These are phyloP conservation scores for Herpotrichia juniperi DNA, from an alignment of 2,329 filamentous ascomycete species.

Conservation along the genomic window DNA sequence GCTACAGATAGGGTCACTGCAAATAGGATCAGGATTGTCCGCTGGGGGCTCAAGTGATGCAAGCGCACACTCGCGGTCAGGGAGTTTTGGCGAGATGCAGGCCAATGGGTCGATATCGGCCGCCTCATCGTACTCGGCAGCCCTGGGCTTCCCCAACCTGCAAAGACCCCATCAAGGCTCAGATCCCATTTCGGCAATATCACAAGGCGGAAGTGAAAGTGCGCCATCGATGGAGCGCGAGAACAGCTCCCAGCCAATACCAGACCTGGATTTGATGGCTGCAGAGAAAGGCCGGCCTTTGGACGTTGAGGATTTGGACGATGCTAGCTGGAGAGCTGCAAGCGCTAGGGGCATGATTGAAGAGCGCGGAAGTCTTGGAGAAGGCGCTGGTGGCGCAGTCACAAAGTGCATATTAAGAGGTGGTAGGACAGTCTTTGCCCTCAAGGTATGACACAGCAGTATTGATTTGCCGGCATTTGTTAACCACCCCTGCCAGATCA, in stretches of 20 bases:
- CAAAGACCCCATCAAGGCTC: conserved; percentile 66
- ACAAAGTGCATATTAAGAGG: conserved; percentile 88
- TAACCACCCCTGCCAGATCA: conserved; percentile 64
- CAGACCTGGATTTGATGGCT: conserved; percentile 78
- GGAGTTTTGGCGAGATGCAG: conserved; percentile 82
- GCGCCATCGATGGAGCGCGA: conserved; percentile 78
- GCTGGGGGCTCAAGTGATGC: conserved; percentile 80
- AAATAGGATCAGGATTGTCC: conserved; percentile 57
- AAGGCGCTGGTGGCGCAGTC: conserved; percentile 94
- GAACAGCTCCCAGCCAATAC: conserved; percentile 76
- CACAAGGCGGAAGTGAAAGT: conserved; percentile 74
- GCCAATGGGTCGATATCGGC: conserved; percentile 84
- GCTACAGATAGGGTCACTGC: conserved; percentile 51
- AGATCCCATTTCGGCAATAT: conserved; percentile 88
- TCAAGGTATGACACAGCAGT: conserved; percentile 70
- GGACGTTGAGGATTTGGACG: conserved; percentile 93
- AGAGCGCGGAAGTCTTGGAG: conserved; percentile 87
- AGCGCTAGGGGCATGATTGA: conserved; percentile 86
- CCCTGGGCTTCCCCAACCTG: conserved; percentile 79
- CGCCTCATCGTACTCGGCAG: conserved; percentile 79
- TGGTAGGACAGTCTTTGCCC: conserved; percentile 91
- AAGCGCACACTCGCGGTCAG: conserved; percentile 80
- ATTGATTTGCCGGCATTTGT: neutral
- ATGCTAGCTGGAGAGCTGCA: conserved; percentile 93
- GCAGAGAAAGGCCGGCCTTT: conserved; percentile 81